Evolutionary conservation across 495 filamentous ascomycete genomes (phyloP), one percentile per base, ranked within the genome.

Genomic region (Hyaloscypha bicolor): DNA sequence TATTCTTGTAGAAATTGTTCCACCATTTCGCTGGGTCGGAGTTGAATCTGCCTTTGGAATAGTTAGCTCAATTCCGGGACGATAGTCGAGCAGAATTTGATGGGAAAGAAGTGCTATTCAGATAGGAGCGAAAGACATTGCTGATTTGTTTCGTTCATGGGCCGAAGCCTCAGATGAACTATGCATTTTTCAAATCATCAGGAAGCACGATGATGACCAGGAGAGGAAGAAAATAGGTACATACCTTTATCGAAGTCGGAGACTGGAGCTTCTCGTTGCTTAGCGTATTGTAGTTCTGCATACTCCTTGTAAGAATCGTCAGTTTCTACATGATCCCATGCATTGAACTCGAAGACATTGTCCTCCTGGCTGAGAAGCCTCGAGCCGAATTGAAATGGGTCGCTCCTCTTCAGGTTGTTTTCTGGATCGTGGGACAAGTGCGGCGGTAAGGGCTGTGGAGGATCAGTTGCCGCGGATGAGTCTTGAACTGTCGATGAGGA

Each of bases 1-100:
- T 97, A 78, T 97, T 94, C 76, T 90, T 90, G 80, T 99, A 99
- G 80, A 99, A 99, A 52, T 88, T 81, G 72, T 98, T 92, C 94
- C 94, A 98, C 91, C 93, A 97, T 77, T 91, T 96, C 11, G 89
- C 93, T 5, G 95, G 95, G 65, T 95, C 87, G 33, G 80, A 78
- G 76, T 97, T 97, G 86, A 97, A 97, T 61, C 92, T 89, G 39
- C 21, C 74, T 73, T 58, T 60, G 30, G 21, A 33, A 60, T 56
- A 22, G 63, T 72, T 64, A 71, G 65, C 56, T 19, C 25, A 37
- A 14, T 63, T 9, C 5, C n/a, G n/a, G 9, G 25, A 53, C 22
- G 31, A 30, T 51, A 56, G n/a, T 51, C 22, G 9, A n/a, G n/a
- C 35, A 60, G 21, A 37, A 48, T 52, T 9, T 37, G 19, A 25